Percentiles rank a stretch among this genome's conserved stretches.
Conservation (phyloP, 1,139 yeast species). For the Blastobotrys ciferrii region DNA sequence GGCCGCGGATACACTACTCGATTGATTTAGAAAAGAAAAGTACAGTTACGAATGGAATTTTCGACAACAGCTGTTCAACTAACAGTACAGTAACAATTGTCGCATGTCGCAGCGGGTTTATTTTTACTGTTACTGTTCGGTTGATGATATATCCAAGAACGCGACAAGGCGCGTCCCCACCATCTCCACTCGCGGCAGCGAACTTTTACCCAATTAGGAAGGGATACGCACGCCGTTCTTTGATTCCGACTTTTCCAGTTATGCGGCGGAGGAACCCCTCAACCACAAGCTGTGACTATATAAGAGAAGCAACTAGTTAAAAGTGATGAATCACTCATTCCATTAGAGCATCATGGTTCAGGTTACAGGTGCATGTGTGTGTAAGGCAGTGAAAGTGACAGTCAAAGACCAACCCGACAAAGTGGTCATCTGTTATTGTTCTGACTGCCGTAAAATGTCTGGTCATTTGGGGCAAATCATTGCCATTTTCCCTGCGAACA, state of each 20-base stretch:
- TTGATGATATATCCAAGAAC: no score
- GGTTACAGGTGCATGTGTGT: constrained; percentile 29
- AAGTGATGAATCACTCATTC: no score
- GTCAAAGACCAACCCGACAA: constrained; percentile 24
- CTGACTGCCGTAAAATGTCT: constrained; percentile 34
- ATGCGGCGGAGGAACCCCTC: not conserved
- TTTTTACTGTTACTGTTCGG: no score
- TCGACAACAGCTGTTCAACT: no score
- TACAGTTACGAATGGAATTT: no score
- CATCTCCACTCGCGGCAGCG: not conserved
- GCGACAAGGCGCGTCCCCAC: no score
- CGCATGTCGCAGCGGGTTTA: no score
- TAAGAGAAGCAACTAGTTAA: not conserved
- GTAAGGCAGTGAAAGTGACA: constrained; percentile 26
- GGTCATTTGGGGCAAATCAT: constrained; percentile 34
- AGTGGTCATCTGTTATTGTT: constrained; percentile 30
- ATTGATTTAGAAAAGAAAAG: no score
- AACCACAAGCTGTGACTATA: not conserved
- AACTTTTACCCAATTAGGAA: not conserved
- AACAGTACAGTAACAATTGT: no score
- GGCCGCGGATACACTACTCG: no score
- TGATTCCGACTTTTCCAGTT: not conserved
- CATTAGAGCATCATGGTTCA: not conserved
- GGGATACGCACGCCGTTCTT: not conserved
- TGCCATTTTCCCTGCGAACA: constrained; percentile 21